phyloP scores from a whole-genome alignment of 371 early-diverging fungal genomes.

The Mucor irregularis region DNA sequence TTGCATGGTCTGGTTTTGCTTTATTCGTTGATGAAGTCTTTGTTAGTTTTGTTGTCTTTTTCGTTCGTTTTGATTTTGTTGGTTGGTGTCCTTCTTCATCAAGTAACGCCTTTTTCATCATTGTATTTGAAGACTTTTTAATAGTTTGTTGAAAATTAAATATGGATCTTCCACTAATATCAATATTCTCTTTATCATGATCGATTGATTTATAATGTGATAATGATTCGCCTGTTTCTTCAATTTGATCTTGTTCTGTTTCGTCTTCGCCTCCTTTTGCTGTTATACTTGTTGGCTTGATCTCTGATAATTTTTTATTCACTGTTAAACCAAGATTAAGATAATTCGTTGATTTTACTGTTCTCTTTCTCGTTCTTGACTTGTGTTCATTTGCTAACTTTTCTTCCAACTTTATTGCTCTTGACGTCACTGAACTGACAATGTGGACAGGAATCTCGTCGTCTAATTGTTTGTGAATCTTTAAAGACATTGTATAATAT shows the following conservation, averaged over 20 bases:
- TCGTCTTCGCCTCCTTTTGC: not conserved
- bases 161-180: conserved; percentile 34
- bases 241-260: conserved; percentile 9
- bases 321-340: conserved; percentile 28
- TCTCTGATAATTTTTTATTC: too few relatives aligned
- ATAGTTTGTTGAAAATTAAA: conserved; percentile 30
- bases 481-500: conserved; percentile 11
- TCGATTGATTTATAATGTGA: conserved; percentile 6
- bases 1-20: conserved; percentile 19
- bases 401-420: conserved; percentile 39
- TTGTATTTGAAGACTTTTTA: conserved; percentile 28
- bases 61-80: conserved; percentile 5
- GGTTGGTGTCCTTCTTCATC: conserved; percentile 6
- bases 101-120: conserved; percentile 39
- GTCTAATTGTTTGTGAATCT: conserved; percentile 32
- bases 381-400: conserved; percentile 30
- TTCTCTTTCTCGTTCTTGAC: conserved; percentile 13
- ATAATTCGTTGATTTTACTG: not conserved
- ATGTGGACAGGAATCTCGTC: conserved; percentile 58
- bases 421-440: conserved; percentile 33
- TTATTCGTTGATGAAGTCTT: too few relatives aligned
- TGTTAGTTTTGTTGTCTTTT: conserved; percentile 1
- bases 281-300: too few relatives aligned
- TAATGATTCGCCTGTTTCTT: conserved; percentile 12
- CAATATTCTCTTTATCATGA: conserved; percentile 34